Evolutionary conservation across 129 eudicot genomes (phyloP).

Genomic region (Cynara cardunculus): DNA sequence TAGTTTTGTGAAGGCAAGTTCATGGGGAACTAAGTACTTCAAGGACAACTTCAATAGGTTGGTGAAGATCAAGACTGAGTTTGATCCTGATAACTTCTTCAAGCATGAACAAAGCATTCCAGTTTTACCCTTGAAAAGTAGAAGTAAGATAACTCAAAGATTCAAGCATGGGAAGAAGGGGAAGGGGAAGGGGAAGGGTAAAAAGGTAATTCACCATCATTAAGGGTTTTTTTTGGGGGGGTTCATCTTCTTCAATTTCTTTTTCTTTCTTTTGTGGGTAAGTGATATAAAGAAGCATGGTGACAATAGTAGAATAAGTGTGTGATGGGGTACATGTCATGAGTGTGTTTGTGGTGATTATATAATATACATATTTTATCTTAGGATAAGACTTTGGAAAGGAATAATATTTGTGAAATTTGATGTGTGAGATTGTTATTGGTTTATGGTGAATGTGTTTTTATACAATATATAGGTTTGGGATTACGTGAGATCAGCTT

Average conservation of each 20-base stretch:
- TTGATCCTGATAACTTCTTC: constrained; percentile 83
- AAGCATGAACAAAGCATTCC: constrained; percentile 85
- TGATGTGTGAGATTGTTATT: constrained; percentile 21
- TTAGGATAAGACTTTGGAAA: constrained; percentile 8
- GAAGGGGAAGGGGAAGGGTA: constrained; percentile 21
- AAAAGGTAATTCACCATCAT: constrained; percentile 26
- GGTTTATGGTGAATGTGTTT: constrained; percentile 12
- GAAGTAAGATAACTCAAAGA: constrained; percentile 13
- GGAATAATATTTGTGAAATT: constrained; percentile 19
- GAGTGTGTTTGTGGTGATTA: constrained; percentile 20
- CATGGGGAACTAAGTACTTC: constrained; percentile 66
- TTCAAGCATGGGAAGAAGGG: constrained; percentile 20
- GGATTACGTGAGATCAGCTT: too few species aligned
- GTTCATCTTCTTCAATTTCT: neutral
- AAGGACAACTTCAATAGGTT: constrained; percentile 62
- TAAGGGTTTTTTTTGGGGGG: too few species aligned
- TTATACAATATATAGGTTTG: too few species aligned
- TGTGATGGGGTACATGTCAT: constrained; percentile 17
- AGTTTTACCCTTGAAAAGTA: constrained; percentile 33
- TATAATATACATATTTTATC: neutral
- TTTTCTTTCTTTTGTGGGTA: neutral
- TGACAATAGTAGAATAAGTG: constrained; percentile 16
- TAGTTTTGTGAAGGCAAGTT: constrained; percentile 47
- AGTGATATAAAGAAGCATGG: constrained; percentile 19
- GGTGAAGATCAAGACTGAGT: constrained; percentile 61